Evolutionary conservation across 2,329 filamentous ascomycete species (phyloP).

Genomic region (Cladophialophora carrionii): DNA sequence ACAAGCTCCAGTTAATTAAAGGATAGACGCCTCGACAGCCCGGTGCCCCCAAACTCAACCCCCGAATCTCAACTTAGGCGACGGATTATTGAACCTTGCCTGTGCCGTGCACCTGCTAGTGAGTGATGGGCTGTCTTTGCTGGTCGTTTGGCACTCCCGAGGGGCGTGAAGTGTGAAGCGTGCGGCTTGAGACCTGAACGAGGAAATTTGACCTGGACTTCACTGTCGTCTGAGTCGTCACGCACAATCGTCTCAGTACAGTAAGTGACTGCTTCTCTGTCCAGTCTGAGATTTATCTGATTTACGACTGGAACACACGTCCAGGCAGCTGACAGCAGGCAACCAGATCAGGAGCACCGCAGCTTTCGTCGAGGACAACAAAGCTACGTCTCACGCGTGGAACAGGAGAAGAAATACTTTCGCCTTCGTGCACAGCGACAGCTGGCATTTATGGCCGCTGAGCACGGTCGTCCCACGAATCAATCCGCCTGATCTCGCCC

Average conservation of each 20-base stretch:
- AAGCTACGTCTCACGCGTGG: neutral
- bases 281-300: neutral
- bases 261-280: neutral
- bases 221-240: neutral
- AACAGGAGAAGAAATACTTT: constrained; percentile 2
- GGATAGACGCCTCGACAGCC: neutral
- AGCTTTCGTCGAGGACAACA: neutral
- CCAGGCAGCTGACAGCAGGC: neutral
- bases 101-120: neutral
- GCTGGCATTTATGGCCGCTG: constrained; percentile 4
- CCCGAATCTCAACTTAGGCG: neutral
- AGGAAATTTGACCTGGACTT: neutral
- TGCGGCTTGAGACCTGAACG: neutral
- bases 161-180: no score
- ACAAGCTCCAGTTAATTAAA: neutral
- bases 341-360: neutral
- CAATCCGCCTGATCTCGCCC: neutral
- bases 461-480: constrained; percentile 13
- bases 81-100: neutral
- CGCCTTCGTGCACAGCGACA: neutral
- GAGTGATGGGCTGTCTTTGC: neutral
- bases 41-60: neutral
- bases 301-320: neutral
- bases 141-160: neutral
- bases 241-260: neutral